phyloP scores from a whole-genome alignment of 2,329 filamentous ascomycete species.

The Penicillium sp. region DNA sequence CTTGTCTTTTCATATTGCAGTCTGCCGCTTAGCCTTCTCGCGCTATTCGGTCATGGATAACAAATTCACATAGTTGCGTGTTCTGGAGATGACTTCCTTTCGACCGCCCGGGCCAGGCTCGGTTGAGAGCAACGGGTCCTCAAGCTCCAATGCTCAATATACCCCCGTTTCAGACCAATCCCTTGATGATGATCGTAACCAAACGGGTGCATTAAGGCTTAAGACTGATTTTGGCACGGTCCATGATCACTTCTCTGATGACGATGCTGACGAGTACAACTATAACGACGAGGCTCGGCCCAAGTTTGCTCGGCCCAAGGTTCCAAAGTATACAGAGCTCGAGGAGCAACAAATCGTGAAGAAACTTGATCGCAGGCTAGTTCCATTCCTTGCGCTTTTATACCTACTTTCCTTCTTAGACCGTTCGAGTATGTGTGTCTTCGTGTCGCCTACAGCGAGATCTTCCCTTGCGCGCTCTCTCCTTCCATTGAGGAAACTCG shows the following conservation, averaged over 20 bases:
- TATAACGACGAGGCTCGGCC: slow-evolving; percentile 30
- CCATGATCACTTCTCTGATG: slow-evolving; percentile 27
- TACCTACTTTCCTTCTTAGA: slow-evolving; percentile 88
- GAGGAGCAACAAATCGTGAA: slow-evolving; percentile 74
- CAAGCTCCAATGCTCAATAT: slow-evolving; percentile 33
- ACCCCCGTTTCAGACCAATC: slow-evolving; percentile 42
- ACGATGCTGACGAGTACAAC: slow-evolving; percentile 33
- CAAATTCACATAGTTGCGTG: background rate
- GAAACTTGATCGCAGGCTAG: slow-evolving; percentile 78
- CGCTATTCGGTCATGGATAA: slow-evolving; percentile 7
- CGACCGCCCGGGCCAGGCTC: slow-evolving; percentile 31
- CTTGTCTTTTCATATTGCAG: background rate
- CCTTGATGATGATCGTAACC: slow-evolving; percentile 32
- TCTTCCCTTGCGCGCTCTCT: background rate
- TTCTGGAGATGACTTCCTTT: slow-evolving; percentile 30
- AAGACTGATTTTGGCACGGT: slow-evolving; percentile 40
- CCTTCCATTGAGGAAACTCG: background rate
- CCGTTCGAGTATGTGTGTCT: slow-evolving; percentile 69
- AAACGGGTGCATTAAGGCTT: slow-evolving; percentile 33
- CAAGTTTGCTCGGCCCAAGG: slow-evolving; percentile 12
- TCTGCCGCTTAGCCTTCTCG: background rate
- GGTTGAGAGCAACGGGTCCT: slow-evolving; percentile 29
- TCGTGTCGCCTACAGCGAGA: background rate
- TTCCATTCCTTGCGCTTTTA: slow-evolving; percentile 78
- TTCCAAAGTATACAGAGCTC: slow-evolving; percentile 55